Evolutionary conservation across 75 land plant genomes (phyloP), one percentile per base, ranked within the genome.

Genomic region (Picea glauca): DNA sequence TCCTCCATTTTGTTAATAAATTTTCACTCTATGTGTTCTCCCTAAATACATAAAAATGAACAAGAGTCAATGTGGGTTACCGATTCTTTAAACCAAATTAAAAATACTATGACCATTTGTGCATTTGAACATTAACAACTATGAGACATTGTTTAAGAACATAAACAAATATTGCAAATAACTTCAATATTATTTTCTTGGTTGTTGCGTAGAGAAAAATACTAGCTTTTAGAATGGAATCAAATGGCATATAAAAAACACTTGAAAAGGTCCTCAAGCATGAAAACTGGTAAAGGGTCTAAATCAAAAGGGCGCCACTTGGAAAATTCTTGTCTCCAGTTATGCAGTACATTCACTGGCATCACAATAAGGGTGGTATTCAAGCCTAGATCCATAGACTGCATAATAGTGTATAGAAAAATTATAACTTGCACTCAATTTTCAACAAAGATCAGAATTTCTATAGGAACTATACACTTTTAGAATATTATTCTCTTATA

Each of bases 271-370:
- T 97, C 99, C 76, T 96, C 99, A 30, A 94, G 85, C 91, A 97
- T 91, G 72, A 84, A 97, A 12, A 97, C 88, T 70, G 88, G 88
- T 12, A 97, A 81, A 35, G 91, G 86, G 83, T 86, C 82, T 40
- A 88, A 58, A 79, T 94, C 95, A 54, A 78, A 54, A 61, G 98
- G 94, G 75, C 76, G 84, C 99, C 99, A 97, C 79, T 94, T 97
- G 58, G 75, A 33, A 78, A 97, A 97, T 62, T 97, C 99, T 58
- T 91, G 90, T 35, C 86, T 79, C 99, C 99, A 97, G 78, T 97
- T 97, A 74, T 97, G 98, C 46, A 97, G 80, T 60, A 97, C 99
- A 87, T 95, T 97, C 58, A 97, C 99, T 30, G 99, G 99, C 35
- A 93, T 90, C 18, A 97, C 99, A 77, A 97, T 88, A 79, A 97